These are phyloP conservation scores for Boletus huronensis DNA, from an alignment of 768 basidiomycete genomes.

Conservation along the genomic window DNA sequence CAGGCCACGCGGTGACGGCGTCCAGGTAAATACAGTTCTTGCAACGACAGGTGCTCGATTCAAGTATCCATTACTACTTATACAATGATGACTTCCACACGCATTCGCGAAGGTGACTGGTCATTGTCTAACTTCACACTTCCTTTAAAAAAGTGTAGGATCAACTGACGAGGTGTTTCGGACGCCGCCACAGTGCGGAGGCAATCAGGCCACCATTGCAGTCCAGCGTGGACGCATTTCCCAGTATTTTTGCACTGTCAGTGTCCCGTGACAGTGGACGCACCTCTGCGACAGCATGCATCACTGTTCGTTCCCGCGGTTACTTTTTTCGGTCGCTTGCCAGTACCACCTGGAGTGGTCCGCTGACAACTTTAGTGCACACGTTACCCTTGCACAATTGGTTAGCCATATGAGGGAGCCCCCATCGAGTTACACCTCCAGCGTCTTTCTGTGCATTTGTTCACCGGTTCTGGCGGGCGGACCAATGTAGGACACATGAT, in stretches of 20 bases:
- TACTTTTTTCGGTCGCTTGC: background rate
- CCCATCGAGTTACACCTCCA: too few relatives aligned
- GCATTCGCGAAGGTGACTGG: conserved; percentile 12
- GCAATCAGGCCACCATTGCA: background rate
- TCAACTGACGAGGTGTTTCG: background rate
- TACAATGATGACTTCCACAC: conserved; percentile 2
- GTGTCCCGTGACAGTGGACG: conserved; percentile 2
- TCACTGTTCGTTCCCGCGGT: background rate
- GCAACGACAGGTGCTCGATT: background rate
- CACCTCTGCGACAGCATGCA: background rate
- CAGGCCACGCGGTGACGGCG: background rate
- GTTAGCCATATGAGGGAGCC: background rate
- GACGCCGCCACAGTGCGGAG: conserved; percentile 1
- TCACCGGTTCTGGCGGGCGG: too few relatives aligned
- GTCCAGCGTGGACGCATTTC: background rate
- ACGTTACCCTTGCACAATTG: background rate
- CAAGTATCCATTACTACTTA: background rate
- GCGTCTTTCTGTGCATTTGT: too few relatives aligned
- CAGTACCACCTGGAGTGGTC: background rate
- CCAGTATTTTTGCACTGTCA: conserved; percentile 4
- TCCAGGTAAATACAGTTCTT: background rate
- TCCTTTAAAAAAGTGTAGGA: background rate
- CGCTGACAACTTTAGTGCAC: background rate
- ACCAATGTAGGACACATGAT: conserved; percentile 1
- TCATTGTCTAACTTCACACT: conserved; percentile 4